Evolutionary conservation across 345 rosid species (phyloP).

Genomic region (Gossypium mustelinum): DNA sequence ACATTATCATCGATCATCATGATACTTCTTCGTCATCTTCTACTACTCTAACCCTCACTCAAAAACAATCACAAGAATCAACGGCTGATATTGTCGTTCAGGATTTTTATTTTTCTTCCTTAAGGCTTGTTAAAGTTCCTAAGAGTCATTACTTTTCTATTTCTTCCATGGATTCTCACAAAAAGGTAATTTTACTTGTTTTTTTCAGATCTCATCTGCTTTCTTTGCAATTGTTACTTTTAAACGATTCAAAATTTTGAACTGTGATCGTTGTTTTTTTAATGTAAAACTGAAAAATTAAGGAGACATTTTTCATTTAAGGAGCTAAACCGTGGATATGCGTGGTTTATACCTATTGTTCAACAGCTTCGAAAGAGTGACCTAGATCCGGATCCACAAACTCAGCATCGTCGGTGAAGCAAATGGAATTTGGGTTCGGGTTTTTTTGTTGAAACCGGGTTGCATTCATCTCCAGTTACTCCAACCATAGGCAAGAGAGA

Average conservation of each 20-base stretch:
- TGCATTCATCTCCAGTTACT: too few relatives aligned
- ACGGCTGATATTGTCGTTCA: conserved; percentile 20
- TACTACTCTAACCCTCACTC: background rate
- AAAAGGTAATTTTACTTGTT: conserved; percentile 46
- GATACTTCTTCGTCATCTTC: conserved; percentile 7
- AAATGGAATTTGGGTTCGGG: too few relatives aligned
- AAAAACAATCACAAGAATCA: background rate
- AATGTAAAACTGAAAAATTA: background rate
- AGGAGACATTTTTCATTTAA: background rate
- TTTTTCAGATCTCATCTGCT: conserved; percentile 10
- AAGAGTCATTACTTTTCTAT: conserved; percentile 36
- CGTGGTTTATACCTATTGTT: background rate
- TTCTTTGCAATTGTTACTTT: background rate
- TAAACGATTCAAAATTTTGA: background rate
- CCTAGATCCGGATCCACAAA: too few relatives aligned
- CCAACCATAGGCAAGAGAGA: too few relatives aligned
- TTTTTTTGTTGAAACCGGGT: too few relatives aligned
- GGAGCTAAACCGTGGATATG: background rate
- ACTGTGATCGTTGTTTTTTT: background rate
- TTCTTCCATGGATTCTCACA: conserved; percentile 61
- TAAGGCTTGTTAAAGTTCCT: conserved; percentile 51
- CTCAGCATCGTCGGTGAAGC: too few relatives aligned
- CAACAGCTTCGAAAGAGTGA: too few relatives aligned
- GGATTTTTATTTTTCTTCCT: conserved; percentile 51
- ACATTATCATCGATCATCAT: background rate